Percentiles rank a stretch among this genome's conserved stretches.
These are phyloP conservation scores for Kodamaea anthophila DNA, from an alignment of 1,139 yeast genomes.

Conservation along the genomic window DNA sequence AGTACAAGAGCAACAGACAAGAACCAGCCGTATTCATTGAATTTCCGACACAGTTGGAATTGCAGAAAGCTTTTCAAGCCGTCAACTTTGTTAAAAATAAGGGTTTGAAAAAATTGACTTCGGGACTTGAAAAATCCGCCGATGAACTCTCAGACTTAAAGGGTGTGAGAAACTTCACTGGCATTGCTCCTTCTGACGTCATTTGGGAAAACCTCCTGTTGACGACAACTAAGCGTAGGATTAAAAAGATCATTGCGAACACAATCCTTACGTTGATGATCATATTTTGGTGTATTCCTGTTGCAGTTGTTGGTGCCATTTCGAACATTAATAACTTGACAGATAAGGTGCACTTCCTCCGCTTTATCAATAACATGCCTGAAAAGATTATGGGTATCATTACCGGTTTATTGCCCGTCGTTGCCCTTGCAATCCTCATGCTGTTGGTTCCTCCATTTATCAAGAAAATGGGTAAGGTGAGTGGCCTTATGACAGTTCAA, in stretches of 20 bases:
- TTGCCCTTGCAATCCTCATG: slow-evolving; percentile 62
- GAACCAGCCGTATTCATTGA: slow-evolving; percentile 77
- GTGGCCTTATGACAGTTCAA: slow-evolving; percentile 69
- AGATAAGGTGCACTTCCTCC: slow-evolving; percentile 55
- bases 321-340: slow-evolving; percentile 66
- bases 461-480: slow-evolving; percentile 54
- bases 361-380: slow-evolving; percentile 62
- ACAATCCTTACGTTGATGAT: slow-evolving; percentile 49
- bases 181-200: slow-evolving; percentile 66
- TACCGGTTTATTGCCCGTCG: slow-evolving; percentile 72
- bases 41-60: slow-evolving; percentile 80
- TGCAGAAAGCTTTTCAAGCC: slow-evolving; percentile 85
- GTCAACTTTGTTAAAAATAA: slow-evolving; percentile 51
- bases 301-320: slow-evolving; percentile 74
- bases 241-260: slow-evolving; percentile 34
- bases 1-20: slow-evolving; percentile 40
- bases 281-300: slow-evolving; percentile 82
- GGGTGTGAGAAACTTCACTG: slow-evolving; percentile 56
- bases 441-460: slow-evolving; percentile 76
- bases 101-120: no score
- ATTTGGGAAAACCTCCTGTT: slow-evolving; percentile 70
- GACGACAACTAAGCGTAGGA: slow-evolving; percentile 35
- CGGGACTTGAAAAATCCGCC: no score
- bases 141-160: no score
- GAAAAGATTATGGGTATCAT: slow-evolving; percentile 51